Evolutionary conservation across 352 stramenopile species (phyloP).

Genomic region (Phytophthora crassamura): DNA sequence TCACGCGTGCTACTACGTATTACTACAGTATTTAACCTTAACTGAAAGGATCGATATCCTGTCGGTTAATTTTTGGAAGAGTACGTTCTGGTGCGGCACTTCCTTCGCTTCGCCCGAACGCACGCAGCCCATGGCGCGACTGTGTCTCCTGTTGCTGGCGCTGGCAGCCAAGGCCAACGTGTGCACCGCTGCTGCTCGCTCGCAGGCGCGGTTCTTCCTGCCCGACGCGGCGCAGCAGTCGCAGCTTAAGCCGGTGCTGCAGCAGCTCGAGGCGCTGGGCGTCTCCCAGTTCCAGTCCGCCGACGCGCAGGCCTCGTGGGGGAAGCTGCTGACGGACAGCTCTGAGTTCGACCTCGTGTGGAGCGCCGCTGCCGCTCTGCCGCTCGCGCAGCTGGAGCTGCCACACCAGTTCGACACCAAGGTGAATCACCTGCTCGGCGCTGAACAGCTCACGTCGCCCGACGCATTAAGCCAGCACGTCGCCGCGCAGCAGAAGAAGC

Average conservation of each 20-base stretch:
- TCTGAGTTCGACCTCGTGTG: constrained; percentile 75
- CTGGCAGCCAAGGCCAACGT: constrained; percentile 9
- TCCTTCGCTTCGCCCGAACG: not conserved
- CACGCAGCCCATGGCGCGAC: constrained; percentile 11
- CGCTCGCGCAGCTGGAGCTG: constrained; percentile 51
- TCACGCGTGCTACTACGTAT: too few species aligned
- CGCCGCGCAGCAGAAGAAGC: constrained; percentile 45
- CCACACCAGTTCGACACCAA: constrained; percentile 52
- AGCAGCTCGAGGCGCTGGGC: constrained; percentile 60
- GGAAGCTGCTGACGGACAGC: constrained; percentile 47
- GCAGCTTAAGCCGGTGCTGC: constrained; percentile 50
- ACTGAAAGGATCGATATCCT: constrained; percentile 7
- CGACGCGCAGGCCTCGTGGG: constrained; percentile 46
- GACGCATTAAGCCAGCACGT: constrained; percentile 62
- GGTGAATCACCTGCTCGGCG: constrained; percentile 78
- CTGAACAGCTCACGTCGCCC: constrained; percentile 48
- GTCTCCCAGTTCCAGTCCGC: constrained; percentile 55
- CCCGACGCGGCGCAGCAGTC: constrained; percentile 45
- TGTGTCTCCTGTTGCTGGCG: constrained; percentile 31
- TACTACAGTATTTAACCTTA: constrained; percentile 13
- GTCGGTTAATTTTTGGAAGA: constrained; percentile 15
- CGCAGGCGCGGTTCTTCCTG: constrained; percentile 57
- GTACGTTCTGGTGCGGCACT: not conserved
- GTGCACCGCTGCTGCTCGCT: constrained; percentile 7
- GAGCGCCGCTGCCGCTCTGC: constrained; percentile 41